These are phyloP conservation scores for Parafenestella ontariensis DNA, from an alignment of 2,329 filamentous ascomycete genomes.

Conservation along the genomic window DNA sequence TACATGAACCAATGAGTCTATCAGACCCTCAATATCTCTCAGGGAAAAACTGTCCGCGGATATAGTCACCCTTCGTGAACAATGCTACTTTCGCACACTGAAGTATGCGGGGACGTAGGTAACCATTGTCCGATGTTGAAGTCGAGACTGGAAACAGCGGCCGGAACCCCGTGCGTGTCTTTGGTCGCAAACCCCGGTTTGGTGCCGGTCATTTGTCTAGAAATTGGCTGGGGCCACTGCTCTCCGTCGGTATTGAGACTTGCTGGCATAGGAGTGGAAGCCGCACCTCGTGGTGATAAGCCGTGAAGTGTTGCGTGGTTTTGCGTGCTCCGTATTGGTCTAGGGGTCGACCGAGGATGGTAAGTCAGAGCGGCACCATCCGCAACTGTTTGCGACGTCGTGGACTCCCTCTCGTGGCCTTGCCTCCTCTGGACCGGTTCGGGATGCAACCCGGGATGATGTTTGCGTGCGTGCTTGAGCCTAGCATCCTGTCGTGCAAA, in stretches of 20 bases:
- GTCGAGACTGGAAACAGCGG: background rate
- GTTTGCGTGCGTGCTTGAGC: constrained; percentile 15
- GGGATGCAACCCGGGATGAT: constrained; percentile 10
- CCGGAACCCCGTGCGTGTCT: background rate
- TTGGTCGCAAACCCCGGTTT: background rate
- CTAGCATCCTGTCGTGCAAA: constrained; percentile 17
- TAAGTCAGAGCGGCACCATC: background rate
- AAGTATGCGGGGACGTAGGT: background rate
- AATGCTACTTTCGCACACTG: background rate
- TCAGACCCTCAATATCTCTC: too few relatives aligned
- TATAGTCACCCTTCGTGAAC: background rate
- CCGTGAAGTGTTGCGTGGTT: background rate
- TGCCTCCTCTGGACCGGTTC: constrained; percentile 4
- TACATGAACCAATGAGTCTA: too few relatives aligned
- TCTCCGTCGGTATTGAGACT: background rate
- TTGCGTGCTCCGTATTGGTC: background rate
- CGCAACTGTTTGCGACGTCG: background rate
- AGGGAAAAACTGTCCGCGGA: background rate
- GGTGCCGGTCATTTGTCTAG: background rate
- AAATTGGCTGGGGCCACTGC: background rate
- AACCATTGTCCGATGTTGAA: background rate
- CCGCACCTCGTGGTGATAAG: background rate
- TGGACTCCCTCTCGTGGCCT: background rate
- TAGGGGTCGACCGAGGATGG: background rate
- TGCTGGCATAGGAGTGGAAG: background rate